Evolutionary conservation across 1,284 basidiomycete species (phyloP).

Genomic region (Fomitopsis pinicola): DNA sequence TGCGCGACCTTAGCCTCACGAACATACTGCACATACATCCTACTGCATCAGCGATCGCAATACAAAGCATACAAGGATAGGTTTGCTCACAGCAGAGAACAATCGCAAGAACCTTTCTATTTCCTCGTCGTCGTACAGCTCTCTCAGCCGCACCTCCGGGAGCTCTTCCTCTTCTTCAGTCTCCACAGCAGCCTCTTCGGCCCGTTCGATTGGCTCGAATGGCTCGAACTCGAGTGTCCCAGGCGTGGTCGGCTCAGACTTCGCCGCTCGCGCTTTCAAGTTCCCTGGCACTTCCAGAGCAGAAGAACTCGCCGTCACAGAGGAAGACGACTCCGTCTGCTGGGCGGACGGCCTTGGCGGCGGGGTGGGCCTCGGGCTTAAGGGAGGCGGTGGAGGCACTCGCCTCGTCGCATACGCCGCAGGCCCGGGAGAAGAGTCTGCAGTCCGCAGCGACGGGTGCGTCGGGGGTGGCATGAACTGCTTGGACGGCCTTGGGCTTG

Average conservation of each 20-base stretch:
- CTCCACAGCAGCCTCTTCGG: slow-evolving; percentile 16
- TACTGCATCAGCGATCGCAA: not conserved
- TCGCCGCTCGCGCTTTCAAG: not conserved
- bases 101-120: slow-evolving; percentile 52
- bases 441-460: slow-evolving; percentile 7
- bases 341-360: not conserved
- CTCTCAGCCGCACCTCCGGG: slow-evolving; percentile 41
- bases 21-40: slow-evolving; percentile 41
- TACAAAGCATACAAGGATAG: no score
- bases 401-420: not conserved
- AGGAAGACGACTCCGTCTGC: not conserved
- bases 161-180: slow-evolving; percentile 21
- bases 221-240: not conserved
- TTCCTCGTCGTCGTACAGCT: slow-evolving; percentile 60
- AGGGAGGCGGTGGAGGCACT: not conserved
- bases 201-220: not conserved
- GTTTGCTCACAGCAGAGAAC: slow-evolving; percentile 48
- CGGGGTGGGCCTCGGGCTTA: not conserved
- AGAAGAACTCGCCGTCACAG: not conserved
- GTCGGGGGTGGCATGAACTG: slow-evolving; percentile 7
- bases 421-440: not conserved
- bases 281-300: not conserved
- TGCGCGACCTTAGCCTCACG: slow-evolving; percentile 46
- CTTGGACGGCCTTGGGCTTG: not conserved
- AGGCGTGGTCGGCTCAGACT: not conserved